Evolutionary conservation across 2,329 filamentous ascomycete species (phyloP).

Genomic region (Monilinia fructicola): DNA sequence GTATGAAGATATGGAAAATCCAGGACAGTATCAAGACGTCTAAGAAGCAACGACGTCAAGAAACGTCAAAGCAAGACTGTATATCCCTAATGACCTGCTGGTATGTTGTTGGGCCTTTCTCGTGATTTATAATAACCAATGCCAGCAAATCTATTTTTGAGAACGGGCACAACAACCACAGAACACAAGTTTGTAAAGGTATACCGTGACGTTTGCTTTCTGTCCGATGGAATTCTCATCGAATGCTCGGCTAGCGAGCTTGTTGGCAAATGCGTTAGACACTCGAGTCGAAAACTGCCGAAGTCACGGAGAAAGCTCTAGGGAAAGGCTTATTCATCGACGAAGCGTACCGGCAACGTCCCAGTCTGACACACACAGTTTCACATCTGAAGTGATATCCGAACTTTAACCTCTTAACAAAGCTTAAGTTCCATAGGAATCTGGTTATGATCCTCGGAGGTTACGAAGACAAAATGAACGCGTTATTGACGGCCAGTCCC

Average conservation of each 20-base stretch:
- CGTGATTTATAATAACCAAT: too few species aligned
- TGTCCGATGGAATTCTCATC: constrained; percentile 57
- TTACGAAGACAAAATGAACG: constrained; percentile 54
- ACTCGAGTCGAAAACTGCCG: constrained; percentile 47
- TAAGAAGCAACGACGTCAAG: constrained; percentile 46
- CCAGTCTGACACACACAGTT: constrained; percentile 59
- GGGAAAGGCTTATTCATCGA: constrained; percentile 20
- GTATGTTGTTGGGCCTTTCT: neutral
- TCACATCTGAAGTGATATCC: constrained; percentile 71
- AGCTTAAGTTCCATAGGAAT: constrained; percentile 49
- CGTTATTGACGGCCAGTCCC: constrained; percentile 50
- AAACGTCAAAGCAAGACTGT: constrained; percentile 49
- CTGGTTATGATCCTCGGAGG: constrained; percentile 55
- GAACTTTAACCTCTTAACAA: constrained; percentile 58
- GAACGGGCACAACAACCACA: constrained; percentile 70
- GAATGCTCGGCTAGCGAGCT: constrained; percentile 67
- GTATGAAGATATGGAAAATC: constrained; percentile 49
- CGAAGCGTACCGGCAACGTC: constrained; percentile 17
- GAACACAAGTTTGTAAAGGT: constrained; percentile 72
- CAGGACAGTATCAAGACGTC: constrained; percentile 50
- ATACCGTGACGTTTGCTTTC: constrained; percentile 71
- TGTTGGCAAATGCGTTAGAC: constrained; percentile 64
- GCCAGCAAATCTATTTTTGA: neutral
- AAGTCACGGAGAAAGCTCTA: constrained; percentile 12
- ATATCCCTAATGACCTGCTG: constrained; percentile 52